Conservation (phyloP, 2,329 filamentous ascomycete species). For the Curvularia sp. region DNA sequence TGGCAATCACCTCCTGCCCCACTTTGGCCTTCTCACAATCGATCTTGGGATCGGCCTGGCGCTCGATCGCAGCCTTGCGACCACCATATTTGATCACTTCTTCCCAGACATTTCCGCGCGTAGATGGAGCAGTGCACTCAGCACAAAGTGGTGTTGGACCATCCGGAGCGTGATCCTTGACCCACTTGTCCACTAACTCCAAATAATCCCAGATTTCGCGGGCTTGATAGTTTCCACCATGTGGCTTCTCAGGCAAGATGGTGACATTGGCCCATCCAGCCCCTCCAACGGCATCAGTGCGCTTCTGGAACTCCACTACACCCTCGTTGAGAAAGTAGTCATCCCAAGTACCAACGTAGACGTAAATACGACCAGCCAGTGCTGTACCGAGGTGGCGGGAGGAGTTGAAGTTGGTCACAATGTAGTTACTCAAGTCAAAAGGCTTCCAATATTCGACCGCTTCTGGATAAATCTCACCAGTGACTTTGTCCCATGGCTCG, state of each 20-base stretch:
- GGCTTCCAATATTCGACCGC: conserved; percentile 49
- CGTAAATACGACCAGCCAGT: conserved; percentile 40
- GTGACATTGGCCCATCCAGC: conserved; percentile 50
- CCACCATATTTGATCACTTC: conserved; percentile 45
- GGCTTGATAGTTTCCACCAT: conserved; percentile 47
- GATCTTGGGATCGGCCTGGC: conserved; percentile 41
- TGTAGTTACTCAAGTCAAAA: conserved; percentile 45
- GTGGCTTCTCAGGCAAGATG: conserved; percentile 36
- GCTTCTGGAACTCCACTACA: conserved; percentile 46
- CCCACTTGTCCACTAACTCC: conserved; percentile 41
- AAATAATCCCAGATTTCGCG: conserved; percentile 45
- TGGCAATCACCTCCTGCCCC: conserved; percentile 18
- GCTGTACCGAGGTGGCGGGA: conserved; percentile 43
- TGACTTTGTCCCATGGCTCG: conserved; percentile 51
- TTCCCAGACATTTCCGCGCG: conserved; percentile 46
- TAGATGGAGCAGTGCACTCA: conserved; percentile 23
- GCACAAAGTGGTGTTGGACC: conserved; percentile 39
- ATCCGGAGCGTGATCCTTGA: conserved; percentile 42
- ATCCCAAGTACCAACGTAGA: conserved; percentile 49
- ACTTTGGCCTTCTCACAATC: conserved; percentile 14
- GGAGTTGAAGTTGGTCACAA: conserved; percentile 46
- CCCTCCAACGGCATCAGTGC: conserved; percentile 43
- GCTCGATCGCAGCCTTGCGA: conserved; percentile 41
- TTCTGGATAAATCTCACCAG: conserved; percentile 48
- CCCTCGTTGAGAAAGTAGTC: conserved; percentile 50